Conservation (phyloP, 352 stramenopile species). For the Globisporangium irregulare region DNA sequence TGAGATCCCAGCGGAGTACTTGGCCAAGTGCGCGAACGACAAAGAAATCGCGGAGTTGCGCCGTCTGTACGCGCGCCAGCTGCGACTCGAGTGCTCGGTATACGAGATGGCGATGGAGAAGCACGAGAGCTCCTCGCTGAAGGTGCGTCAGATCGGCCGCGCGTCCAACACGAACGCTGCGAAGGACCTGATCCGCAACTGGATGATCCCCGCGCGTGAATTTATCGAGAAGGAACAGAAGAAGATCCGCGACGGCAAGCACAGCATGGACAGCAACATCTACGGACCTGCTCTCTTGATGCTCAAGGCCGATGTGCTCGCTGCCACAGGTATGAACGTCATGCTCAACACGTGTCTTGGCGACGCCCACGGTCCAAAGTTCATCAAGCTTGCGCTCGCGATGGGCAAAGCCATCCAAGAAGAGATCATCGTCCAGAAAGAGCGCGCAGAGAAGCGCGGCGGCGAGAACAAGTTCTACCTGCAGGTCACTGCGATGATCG, state of each 20-base stretch:
- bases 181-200: neutral
- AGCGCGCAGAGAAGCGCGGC: neutral
- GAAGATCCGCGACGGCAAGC: neutral
- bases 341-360: neutral
- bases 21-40: neutral
- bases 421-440: constrained; percentile 1
- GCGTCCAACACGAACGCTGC: neutral
- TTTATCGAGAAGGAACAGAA: neutral
- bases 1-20: neutral
- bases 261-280: neutral
- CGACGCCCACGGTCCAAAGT: neutral
- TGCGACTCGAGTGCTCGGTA: neutral
- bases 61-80: neutral
- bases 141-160: neutral
- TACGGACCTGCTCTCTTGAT: neutral
- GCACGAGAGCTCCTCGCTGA: neutral
- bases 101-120: constrained; percentile 1
- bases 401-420: constrained; percentile 1
- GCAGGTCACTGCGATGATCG: neutral
- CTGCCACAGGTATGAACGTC: neutral
- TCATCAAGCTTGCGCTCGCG: neutral
- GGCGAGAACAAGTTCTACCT: constrained; percentile 1
- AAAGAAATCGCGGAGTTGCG: neutral
- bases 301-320: neutral
- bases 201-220: neutral